Conservation (phyloP, 805 yeast genomes). For the Starmerella stigmatis region DNA sequence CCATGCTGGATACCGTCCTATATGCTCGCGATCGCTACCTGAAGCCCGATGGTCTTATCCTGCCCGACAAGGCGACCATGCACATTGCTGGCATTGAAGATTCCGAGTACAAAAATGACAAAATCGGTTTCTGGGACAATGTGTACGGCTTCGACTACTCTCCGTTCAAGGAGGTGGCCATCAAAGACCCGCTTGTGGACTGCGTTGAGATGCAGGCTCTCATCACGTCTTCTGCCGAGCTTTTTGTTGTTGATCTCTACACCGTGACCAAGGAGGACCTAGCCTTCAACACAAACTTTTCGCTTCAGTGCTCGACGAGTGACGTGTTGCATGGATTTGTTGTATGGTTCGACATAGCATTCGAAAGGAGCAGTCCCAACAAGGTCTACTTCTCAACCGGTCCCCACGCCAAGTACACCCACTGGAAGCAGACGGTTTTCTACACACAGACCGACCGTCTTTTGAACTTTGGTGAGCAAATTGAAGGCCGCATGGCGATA, state of each 20-base stretch:
- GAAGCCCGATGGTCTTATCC: constrained; percentile 72
- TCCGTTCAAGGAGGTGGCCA: constrained; percentile 76
- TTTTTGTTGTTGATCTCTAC: constrained; percentile 79
- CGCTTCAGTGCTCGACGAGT: constrained; percentile 60
- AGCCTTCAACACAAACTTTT: constrained; percentile 62
- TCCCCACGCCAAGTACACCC: constrained; percentile 87
- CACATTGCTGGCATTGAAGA: constrained; percentile 89
- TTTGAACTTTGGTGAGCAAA: constrained; percentile 61
- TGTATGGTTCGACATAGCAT: constrained; percentile 90
- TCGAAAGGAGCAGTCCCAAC: constrained; percentile 37
- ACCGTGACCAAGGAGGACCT: constrained; percentile 76
- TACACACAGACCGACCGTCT: constrained; percentile 74
- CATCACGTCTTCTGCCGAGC: constrained; percentile 57
- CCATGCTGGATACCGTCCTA: constrained; percentile 94
- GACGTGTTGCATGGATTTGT: constrained; percentile 82
- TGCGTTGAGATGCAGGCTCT: constrained; percentile 74
- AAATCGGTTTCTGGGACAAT: constrained; percentile 88
- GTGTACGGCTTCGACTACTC: constrained; percentile 95
- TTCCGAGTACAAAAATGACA: constrained; percentile 81
- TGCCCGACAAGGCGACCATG: constrained; percentile 89
- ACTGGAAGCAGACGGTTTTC: constrained; percentile 97
- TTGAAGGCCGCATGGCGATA: constrained; percentile 62
- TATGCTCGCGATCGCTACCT: constrained; percentile 83
- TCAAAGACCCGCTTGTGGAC: constrained; percentile 92
- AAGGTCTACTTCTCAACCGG: constrained; percentile 79